Conservation (phyloP, 1,284 basidiomycete species). For the Ceratobasidium theobromae region DNA sequence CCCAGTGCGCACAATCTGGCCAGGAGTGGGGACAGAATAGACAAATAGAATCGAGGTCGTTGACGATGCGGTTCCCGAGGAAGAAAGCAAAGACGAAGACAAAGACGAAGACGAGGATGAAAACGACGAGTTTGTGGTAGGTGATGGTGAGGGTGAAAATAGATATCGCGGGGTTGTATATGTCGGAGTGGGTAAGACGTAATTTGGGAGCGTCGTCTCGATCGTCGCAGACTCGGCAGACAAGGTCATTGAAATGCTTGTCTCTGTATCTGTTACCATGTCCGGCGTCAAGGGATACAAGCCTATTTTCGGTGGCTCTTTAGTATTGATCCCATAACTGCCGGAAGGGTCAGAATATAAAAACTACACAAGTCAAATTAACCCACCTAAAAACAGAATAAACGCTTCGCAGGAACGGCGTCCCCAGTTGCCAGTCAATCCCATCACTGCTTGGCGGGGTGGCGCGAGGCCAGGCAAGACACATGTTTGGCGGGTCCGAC, state of each 20-base stretch:
- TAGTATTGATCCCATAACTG: conserved; percentile 70
- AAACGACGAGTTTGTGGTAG: conserved; percentile 40
- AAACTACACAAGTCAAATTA: neutral
- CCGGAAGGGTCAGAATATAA: neutral
- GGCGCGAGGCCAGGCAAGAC: conserved; percentile 80
- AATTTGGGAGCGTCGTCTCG: conserved; percentile 74
- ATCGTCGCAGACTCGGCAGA: conserved; percentile 65
- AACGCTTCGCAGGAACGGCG: conserved; percentile 75
- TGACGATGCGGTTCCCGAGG: conserved; percentile 40
- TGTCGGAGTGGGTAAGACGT: conserved; percentile 64
- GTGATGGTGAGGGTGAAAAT: conserved; percentile 45
- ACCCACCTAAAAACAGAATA: conserved; percentile 78
- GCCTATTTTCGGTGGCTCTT: conserved; percentile 73
- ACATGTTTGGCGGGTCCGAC: conserved; percentile 63
- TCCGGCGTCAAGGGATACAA: conserved; percentile 59
- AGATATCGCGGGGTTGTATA: conserved; percentile 66
- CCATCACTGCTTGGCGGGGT: conserved; percentile 67
- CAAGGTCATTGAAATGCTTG: conserved; percentile 55
- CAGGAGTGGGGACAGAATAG: conserved; percentile 16
- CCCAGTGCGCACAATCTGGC: neutral
- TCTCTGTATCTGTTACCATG: conserved; percentile 45
- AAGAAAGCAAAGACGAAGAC: no score
- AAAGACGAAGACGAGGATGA: no score
- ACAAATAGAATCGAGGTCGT: conserved; percentile 26
- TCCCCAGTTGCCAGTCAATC: conserved; percentile 87